Evolutionary conservation across 305 asterid species (phyloP), one percentile per base, ranked within the genome.

Genomic region (Striga hermonthica): DNA sequence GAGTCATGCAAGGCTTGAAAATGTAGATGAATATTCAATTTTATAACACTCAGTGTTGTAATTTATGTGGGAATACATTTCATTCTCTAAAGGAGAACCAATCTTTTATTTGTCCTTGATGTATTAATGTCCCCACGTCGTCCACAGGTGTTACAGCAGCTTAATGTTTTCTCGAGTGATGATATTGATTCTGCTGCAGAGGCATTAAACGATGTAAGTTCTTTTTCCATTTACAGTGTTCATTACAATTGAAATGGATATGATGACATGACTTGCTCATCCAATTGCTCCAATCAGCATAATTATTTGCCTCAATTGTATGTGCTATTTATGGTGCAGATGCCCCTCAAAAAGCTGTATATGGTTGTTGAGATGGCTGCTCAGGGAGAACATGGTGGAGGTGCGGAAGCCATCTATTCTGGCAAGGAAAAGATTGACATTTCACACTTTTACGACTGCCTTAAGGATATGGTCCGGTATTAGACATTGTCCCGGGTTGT

Each of bases 351-450:
- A 82, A 93, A 84, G 82, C 82, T 86, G 3, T 93, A 86, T 73
- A 82, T 88, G 92, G 95, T 90, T 12, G 78, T 93, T 31, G 95
- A 93, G 75, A 93, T 93, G 96, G 96, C 99, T 12, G 96, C 95
- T 61, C 97, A 90, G 70, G 99, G 97, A 16, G 96, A 88, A 79
- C 75, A 65, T 0, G 99, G 97, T 41, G 97, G 97, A 66, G 79
- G 82, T 66, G 95, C 95, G 10, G 96, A 88, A 66, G 91, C 89
- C 52, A 78, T 93, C 62, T 93, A 80, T 59, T 79, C 96, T 5
- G 97, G 99, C 40, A 71, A 80, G 75, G 82, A 83, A 70, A 90
- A 86, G 91, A 90, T 93, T 67, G 72, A 85, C 41, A 82, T 86
- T 35, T 58, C 83, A 11, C 95, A 88, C 81, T 90, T 93, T 81